Evolutionary conservation across 1,284 basidiomycete genomes (phyloP), one percentile per base, ranked within the genome.

Genomic region (Coriolopsis trogii): DNA sequence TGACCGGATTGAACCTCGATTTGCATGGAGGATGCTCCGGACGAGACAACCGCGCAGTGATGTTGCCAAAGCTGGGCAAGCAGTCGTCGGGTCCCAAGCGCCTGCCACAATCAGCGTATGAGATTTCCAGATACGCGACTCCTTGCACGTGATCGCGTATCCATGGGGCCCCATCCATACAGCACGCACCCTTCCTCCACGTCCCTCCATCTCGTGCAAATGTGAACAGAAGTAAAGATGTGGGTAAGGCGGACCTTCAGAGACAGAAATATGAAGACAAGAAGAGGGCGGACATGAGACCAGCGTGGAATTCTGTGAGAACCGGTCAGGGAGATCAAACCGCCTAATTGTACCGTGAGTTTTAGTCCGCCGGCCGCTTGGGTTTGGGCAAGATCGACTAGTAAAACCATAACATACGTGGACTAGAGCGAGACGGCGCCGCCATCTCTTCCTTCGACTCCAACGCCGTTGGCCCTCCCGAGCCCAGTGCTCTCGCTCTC

Each of bases 71-170:
- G 42, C 44, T 45, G 49, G 42, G 20, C 23, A 33, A 40, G 18
- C 49, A 37, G 36, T 18, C n/a, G 44, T 41, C 28, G 15, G 37
- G 52, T 26, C 31, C 36, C 26, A 7, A 6, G n/a, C 23, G 20
- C 37, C 28, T 34, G 38, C 41, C 53, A 47, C 49, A 41, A 50
- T 54, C 46, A 47, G 28, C 37, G 54, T 59, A 39, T 30, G 41
- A 29, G 54, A 59, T 59, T 46, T 23, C 30, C 29, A 41, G 53
- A 53, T 51, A 56, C 39, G 51, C 54, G 51, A 45, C 38, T 34
- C 5, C 12, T 24, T 2, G 6, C 57, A 59, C 57, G 57, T 59
- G 57, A 59, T 51, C 57, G 57, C 57, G 57, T 55, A 51, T 44
- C 46, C 9, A 46, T 1, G 37, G 3, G 23, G 20, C 37, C 20